These are phyloP conservation scores for Passiflora organensis DNA, from an alignment of 345 rosid genomes.

Conservation along the genomic window DNA sequence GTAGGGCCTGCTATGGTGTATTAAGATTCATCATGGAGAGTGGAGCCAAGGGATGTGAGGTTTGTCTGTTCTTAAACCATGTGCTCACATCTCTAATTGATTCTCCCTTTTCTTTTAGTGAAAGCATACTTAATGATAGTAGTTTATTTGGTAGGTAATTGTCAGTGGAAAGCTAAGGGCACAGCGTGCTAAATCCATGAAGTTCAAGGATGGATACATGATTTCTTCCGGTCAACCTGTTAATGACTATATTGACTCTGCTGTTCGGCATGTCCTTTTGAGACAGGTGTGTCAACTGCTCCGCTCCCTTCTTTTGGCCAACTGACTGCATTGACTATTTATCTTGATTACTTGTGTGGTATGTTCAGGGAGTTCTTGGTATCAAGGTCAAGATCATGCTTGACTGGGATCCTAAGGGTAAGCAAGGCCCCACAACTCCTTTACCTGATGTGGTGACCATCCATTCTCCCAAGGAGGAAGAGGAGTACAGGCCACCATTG, in stretches of 20 bases:
- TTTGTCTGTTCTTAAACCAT: constrained; percentile 10
- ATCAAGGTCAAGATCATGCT: constrained; percentile 88
- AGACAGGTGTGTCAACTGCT: constrained; percentile 65
- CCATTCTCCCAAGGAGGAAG: constrained; percentile 76
- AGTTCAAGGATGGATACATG: constrained; percentile 95
- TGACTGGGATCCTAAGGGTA: constrained; percentile 88
- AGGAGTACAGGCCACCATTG: constrained; percentile 19
- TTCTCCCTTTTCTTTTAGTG: not conserved
- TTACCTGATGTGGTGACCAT: constrained; percentile 77
- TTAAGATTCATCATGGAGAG: constrained; percentile 78
- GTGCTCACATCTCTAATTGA: not conserved
- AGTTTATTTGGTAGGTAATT: constrained; percentile 48
- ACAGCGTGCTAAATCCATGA: constrained; percentile 89
- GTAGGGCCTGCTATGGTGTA: constrained; percentile 89
- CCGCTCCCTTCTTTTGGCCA: too few species aligned
- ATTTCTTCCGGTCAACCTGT: constrained; percentile 91
- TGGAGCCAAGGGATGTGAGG: constrained; percentile 93
- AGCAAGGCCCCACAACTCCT: constrained; percentile 66
- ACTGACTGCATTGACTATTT: not conserved
- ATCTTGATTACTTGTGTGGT: not conserved
- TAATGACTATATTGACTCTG: constrained; percentile 85
- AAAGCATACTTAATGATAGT: not conserved
- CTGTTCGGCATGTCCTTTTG: constrained; percentile 79
- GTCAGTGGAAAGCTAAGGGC: constrained; percentile 93
- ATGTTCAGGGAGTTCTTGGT: constrained; percentile 71